A percentile compares a stretch with the other conserved stretches of the same genome.
Conservation (phyloP, 768 basidiomycete species). For the Rubroboletus pulcherrimus region DNA sequence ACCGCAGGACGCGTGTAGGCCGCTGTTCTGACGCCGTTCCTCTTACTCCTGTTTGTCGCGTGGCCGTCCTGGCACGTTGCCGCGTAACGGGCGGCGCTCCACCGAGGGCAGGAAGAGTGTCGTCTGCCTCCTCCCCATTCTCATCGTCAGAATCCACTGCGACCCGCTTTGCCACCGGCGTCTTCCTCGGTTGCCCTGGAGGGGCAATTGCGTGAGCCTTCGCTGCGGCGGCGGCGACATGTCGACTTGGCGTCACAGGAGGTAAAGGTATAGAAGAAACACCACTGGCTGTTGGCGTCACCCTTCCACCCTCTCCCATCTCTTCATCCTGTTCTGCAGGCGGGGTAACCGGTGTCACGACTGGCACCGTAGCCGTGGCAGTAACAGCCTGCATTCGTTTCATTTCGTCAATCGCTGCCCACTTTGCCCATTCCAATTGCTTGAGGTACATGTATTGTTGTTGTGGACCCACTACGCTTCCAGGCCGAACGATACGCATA, state of each 20-base stretch:
- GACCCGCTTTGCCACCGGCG: slow-evolving; percentile 70
- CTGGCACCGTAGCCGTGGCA: slow-evolving; percentile 38
- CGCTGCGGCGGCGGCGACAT: slow-evolving; percentile 65
- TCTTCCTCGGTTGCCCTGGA: slow-evolving; percentile 85
- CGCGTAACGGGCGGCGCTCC: slow-evolving; percentile 39
- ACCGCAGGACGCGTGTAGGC: slow-evolving; percentile 70
- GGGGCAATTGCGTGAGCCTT: slow-evolving; percentile 70
- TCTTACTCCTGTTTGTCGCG: slow-evolving; percentile 39
- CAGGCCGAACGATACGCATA: slow-evolving; percentile 96
- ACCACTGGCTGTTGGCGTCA: slow-evolving; percentile 26
- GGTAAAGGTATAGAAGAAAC: slow-evolving; percentile 39
- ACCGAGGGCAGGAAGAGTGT: slow-evolving; percentile 62
- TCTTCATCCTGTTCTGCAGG: slow-evolving; percentile 75
- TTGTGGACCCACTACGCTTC: slow-evolving; percentile 87
- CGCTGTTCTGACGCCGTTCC: slow-evolving; percentile 68
- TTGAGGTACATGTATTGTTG: slow-evolving; percentile 95
- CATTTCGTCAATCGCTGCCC: slow-evolving; percentile 84
- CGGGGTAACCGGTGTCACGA: slow-evolving; percentile 75
- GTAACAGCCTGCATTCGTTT: slow-evolving; percentile 43
- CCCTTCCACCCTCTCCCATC: slow-evolving; percentile 43
- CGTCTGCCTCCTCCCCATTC: slow-evolving; percentile 49
- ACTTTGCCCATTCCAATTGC: slow-evolving; percentile 90
- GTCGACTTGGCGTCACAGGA: slow-evolving; percentile 79
- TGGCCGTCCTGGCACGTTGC: slow-evolving; percentile 36
- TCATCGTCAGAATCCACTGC: slow-evolving; percentile 70